Evolutionary conservation across 805 yeast genomes (phyloP).

Genomic region (Kluyveromyces siamensis): DNA sequence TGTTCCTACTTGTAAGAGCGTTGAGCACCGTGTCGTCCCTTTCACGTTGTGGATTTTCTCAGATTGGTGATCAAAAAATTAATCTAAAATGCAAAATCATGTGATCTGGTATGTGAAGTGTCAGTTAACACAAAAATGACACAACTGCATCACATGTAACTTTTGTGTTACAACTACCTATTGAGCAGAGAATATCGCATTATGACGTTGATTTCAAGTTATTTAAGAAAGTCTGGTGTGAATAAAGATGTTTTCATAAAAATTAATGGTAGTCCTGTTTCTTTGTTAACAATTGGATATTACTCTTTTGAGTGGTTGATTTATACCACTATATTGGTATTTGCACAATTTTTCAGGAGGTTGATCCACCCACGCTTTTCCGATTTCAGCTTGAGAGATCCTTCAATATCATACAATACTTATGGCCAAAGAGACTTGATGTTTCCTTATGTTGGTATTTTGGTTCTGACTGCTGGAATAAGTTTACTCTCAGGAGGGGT

Average conservation of each 20-base stretch:
- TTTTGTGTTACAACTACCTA: not conserved
- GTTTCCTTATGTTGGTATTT: constrained; percentile 1
- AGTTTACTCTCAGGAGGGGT: not conserved
- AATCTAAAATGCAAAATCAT: not conserved
- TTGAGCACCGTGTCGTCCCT: not conserved
- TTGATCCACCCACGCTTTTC: constrained; percentile 5
- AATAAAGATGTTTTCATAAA: constrained; percentile 3
- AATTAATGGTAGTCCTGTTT: constrained; percentile 1
- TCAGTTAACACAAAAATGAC: not conserved
- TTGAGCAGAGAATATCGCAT: not conserved
- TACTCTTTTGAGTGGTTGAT: constrained; percentile 4
- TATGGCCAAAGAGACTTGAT: constrained; percentile 1
- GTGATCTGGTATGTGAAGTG: not conserved
- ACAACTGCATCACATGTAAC: not conserved
- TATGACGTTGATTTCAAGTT: not conserved
- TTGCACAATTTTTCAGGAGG: constrained; percentile 1
- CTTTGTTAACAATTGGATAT: constrained; percentile 3
- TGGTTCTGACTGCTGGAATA: constrained; percentile 1
- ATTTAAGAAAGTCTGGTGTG: not conserved
- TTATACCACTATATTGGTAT: not conserved
- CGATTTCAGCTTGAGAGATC: constrained; percentile 4
- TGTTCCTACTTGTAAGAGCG: not conserved
- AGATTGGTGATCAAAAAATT: not conserved
- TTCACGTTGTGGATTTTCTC: not conserved
- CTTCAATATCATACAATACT: constrained; percentile 1